Evolutionary conservation across 371 early-diverging fungal species (phyloP).

Genomic region (Dinochytrium kinnereticum): DNA sequence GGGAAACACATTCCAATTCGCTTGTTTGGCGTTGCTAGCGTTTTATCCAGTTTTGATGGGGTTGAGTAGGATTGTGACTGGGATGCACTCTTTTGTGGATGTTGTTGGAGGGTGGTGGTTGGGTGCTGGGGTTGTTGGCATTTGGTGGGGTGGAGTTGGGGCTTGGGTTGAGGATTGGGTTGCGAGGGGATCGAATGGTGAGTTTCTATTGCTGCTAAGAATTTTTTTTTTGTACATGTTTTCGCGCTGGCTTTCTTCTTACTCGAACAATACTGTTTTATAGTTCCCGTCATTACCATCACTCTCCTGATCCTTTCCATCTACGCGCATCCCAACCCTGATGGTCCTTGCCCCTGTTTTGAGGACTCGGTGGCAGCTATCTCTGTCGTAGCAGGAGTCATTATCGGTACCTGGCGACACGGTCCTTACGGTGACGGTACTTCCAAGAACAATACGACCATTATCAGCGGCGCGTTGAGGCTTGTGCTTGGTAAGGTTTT

Average conservation of each 20-base stretch:
- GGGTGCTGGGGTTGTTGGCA: slow-evolving; percentile 67
- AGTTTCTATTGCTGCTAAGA: not conserved
- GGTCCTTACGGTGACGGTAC: slow-evolving; percentile 1
- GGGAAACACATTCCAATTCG: slow-evolving; percentile 43
- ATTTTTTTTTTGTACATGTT: not conserved
- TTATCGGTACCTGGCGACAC: slow-evolving; percentile 67
- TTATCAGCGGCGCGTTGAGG: not conserved
- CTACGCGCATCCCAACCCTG: slow-evolving; percentile 71
- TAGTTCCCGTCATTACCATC: slow-evolving; percentile 16
- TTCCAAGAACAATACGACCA: not conserved
- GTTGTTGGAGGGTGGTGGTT: slow-evolving; percentile 70
- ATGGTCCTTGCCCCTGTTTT: slow-evolving; percentile 80
- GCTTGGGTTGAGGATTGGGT: slow-evolving; percentile 59
- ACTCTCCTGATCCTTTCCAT: slow-evolving; percentile 16
- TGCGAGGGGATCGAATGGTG: slow-evolving; percentile 14
- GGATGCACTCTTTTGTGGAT: slow-evolving; percentile 73
- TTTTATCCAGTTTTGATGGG: slow-evolving; percentile 70
- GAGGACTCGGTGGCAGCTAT: slow-evolving; percentile 78
- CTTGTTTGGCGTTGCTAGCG: slow-evolving; percentile 37
- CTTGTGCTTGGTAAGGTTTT: slow-evolving; percentile 14
- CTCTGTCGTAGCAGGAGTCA: slow-evolving; percentile 63
- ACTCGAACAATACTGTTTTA: not conserved
- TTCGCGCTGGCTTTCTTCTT: not conserved
- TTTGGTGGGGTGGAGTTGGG: slow-evolving; percentile 55
- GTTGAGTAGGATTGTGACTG: slow-evolving; percentile 73